Evolutionary conservation across 345 rosid species (phyloP).

Genomic region (Melaleuca alternifolia): DNA sequence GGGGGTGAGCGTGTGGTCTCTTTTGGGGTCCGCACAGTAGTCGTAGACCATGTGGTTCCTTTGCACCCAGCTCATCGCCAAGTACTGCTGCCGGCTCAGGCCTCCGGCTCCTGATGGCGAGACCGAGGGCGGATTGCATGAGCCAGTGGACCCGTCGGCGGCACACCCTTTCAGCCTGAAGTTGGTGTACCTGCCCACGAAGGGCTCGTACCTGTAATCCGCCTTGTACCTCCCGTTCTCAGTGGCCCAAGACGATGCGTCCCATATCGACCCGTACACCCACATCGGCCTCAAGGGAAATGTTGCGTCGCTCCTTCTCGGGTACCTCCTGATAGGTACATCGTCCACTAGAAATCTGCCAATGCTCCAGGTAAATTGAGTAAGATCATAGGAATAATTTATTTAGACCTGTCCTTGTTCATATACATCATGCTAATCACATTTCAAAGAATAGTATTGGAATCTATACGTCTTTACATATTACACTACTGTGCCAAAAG

Average conservation of each 20-base stretch:
- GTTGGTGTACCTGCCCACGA: slow-evolving; percentile 47
- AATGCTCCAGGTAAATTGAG: neutral
- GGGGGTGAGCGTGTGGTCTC: slow-evolving; percentile 72
- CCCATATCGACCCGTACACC: slow-evolving; percentile 86
- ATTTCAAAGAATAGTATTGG: neutral
- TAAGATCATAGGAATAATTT: no score
- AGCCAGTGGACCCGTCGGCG: slow-evolving; percentile 6
- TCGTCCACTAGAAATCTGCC: slow-evolving; percentile 81
- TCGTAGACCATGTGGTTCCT: slow-evolving; percentile 65
- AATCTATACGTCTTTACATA: neutral
- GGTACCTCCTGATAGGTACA: slow-evolving; percentile 70
- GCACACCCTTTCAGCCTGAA: slow-evolving; percentile 63
- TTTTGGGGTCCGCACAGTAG: slow-evolving; percentile 69
- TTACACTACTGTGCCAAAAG: neutral
- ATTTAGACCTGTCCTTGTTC: neutral
- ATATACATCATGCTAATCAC: neutral
- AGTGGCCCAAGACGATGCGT: slow-evolving; percentile 94
- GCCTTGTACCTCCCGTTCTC: slow-evolving; percentile 80
- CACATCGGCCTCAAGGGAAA: slow-evolving; percentile 78
- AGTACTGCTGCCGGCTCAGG: slow-evolving; percentile 52
- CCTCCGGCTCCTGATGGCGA: slow-evolving; percentile 27
- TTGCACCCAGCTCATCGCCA: slow-evolving; percentile 65
- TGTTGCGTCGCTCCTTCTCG: slow-evolving; percentile 49
- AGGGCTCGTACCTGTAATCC: slow-evolving; percentile 71
- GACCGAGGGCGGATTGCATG: slow-evolving; percentile 41